Conservation (phyloP, 75 land plant genomes). For the Pinus tabuliformis region DNA sequence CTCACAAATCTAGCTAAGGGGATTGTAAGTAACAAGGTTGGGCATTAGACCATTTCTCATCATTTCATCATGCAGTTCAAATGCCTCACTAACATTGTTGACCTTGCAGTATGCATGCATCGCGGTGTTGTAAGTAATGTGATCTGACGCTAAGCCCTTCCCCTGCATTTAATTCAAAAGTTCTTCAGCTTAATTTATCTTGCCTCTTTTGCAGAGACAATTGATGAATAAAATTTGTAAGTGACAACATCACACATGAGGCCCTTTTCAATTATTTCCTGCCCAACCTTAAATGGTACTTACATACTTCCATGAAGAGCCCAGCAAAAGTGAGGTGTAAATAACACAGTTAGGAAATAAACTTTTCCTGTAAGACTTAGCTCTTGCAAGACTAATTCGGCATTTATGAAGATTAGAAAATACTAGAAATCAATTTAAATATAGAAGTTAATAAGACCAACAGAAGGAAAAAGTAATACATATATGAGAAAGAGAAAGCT, state of each 20-base stretch:
- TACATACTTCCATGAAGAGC: constrained; percentile 39
- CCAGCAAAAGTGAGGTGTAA: constrained; percentile 57
- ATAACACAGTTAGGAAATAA: constrained; percentile 36
- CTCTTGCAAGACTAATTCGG: too few relatives aligned
- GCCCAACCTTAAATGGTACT: constrained; percentile 30
- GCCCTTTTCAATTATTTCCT: constrained; percentile 48
- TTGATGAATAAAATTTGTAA: constrained; percentile 60
- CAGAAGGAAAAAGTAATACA: too few relatives aligned
- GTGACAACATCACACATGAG: constrained; percentile 58
- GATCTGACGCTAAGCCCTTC: constrained; percentile 58
- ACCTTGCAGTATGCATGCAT: constrained; percentile 56
- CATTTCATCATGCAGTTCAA: constrained; percentile 48
- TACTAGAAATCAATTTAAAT: too few relatives aligned
- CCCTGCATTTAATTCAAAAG: constrained; percentile 37
- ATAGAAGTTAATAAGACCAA: too few relatives aligned
- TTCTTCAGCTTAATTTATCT: constrained; percentile 35
- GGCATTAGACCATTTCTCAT: constrained; percentile 31
- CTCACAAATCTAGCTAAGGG: constrained; percentile 42
- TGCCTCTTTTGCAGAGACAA: constrained; percentile 41
- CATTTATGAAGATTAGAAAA: too few relatives aligned
- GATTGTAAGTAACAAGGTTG: constrained; percentile 57
- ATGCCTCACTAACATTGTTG: constrained; percentile 47
- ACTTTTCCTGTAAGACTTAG: constrained; percentile 11
- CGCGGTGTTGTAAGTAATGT: constrained; percentile 59
- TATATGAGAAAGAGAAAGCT: too few relatives aligned